A percentile compares a stretch with the other conserved stretches of the same genome.
Evolutionary conservation across 441 rosid genomes (phyloP).

Genomic region (Arabidopsis hybrid): DNA sequence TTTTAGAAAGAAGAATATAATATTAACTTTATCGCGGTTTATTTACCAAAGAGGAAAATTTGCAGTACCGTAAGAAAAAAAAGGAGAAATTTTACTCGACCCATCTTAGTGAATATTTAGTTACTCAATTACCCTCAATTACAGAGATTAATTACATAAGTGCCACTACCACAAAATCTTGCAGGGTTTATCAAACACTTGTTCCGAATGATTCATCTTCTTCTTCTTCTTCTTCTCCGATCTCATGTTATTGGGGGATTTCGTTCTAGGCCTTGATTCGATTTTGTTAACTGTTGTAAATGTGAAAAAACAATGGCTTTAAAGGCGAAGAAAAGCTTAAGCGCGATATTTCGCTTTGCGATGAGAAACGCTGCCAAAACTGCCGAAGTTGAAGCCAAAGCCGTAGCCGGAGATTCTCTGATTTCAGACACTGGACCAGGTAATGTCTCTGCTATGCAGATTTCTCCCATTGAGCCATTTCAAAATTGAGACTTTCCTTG

Average conservation of each 20-base stretch:
- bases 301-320: constrained; percentile 25
- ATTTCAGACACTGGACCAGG: not conserved
- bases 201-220: constrained; percentile 7
- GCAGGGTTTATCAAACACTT: constrained; percentile 21
- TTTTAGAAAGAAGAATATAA: not conserved
- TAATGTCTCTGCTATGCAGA: not conserved
- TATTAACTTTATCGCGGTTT: not conserved
- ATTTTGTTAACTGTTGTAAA: constrained; percentile 5
- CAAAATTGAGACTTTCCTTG: not conserved
- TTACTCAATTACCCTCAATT: constrained; percentile 13
- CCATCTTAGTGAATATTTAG: not conserved
- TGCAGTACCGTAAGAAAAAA: not conserved
- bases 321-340: constrained; percentile 5
- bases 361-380: not conserved
- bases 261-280: not conserved
- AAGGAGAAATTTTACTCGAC: constrained; percentile 1
- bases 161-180: constrained; percentile 19
- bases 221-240: not conserved
- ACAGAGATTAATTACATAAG: constrained; percentile 1
- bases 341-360: not conserved
- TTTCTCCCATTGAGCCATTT: constrained; percentile 11
- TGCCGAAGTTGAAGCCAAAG: constrained; percentile 4
- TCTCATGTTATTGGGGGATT: not conserved
- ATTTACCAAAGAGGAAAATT: constrained; percentile 18
- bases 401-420: not conserved